Evolutionary conservation across 2,329 filamentous ascomycete genomes (phyloP).

Genomic region (Thielaviopsis ethacetica): DNA sequence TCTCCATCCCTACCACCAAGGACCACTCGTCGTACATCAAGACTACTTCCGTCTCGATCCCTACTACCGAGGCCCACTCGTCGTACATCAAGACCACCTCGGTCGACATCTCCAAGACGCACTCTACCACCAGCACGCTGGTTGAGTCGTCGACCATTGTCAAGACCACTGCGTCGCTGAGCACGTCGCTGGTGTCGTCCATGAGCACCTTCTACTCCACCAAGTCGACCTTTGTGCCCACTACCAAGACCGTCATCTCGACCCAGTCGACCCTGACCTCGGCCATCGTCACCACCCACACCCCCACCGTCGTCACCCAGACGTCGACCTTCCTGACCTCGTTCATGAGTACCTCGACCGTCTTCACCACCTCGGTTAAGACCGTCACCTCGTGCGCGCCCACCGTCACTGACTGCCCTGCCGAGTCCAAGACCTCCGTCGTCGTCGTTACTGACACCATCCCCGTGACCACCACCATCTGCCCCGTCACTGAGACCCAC

Average conservation of each 20-base stretch:
- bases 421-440: conserved; percentile 25
- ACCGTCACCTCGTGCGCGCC: conserved; percentile 35
- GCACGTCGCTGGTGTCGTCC: conserved; percentile 6
- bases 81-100: conserved; percentile 11
- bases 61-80: conserved; percentile 14
- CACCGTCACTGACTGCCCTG: conserved; percentile 33
- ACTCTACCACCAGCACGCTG: conserved; percentile 14
- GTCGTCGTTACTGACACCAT: conserved; percentile 36
- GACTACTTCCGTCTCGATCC: conserved; percentile 7
- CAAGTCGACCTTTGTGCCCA: conserved; percentile 8
- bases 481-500: conserved; percentile 41
- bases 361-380: conserved; percentile 31
- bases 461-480: conserved; percentile 42
- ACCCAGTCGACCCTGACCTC: conserved; percentile 9
- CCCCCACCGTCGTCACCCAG: conserved; percentile 9
- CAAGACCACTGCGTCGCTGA: conserved; percentile 12
- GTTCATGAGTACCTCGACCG: conserved; percentile 30
- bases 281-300: conserved; percentile 6
- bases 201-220: conserved; percentile 8
- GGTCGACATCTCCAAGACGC: background rate
- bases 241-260: conserved; percentile 9
- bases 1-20: conserved; percentile 8
- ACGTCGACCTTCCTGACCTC: conserved; percentile 18
- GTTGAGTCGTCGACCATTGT: conserved; percentile 17
- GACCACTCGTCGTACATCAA: conserved; percentile 4